Evolutionary conservation across 1,284 basidiomycete genomes (phyloP).

Genomic region (Trametes sp.): DNA sequence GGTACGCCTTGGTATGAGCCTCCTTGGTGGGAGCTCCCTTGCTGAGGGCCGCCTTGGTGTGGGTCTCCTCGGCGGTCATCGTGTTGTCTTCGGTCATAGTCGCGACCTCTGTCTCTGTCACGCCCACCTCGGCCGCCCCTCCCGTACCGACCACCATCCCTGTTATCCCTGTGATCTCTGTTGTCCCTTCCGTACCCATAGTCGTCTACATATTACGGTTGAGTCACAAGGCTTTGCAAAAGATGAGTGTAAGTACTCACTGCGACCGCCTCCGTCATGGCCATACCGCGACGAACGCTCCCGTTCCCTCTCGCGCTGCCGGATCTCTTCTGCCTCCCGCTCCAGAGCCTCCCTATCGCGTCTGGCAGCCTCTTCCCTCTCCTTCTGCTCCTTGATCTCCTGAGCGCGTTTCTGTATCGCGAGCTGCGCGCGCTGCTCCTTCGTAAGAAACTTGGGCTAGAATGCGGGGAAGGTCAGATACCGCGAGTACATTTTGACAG

Average conservation of each 20-base stretch:
- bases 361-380: slow-evolving; percentile 63
- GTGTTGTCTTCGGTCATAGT: slow-evolving; percentile 44
- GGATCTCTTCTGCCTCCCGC: slow-evolving; percentile 73
- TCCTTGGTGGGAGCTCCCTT: slow-evolving; percentile 51
- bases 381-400: slow-evolving; percentile 76
- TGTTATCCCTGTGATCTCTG: slow-evolving; percentile 24
- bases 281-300: slow-evolving; percentile 48
- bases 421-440: slow-evolving; percentile 86
- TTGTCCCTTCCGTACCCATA: slow-evolving; percentile 59
- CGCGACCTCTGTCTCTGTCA: slow-evolving; percentile 44
- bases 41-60: slow-evolving; percentile 3
- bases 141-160: slow-evolving; percentile 6
- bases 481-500: neutral
- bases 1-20: slow-evolving; percentile 64
- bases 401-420: slow-evolving; percentile 87
- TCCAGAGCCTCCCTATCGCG: slow-evolving; percentile 76
- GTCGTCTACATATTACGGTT: slow-evolving; percentile 56
- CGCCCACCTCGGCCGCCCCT: slow-evolving; percentile 28
- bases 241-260: slow-evolving; percentile 47
- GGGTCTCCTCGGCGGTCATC: slow-evolving; percentile 34
- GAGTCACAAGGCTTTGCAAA: slow-evolving; percentile 18
- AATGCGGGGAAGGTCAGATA: slow-evolving; percentile 9
- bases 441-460: slow-evolving; percentile 90
- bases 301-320: slow-evolving; percentile 51
- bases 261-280: slow-evolving; percentile 50